These are phyloP conservation scores for Passalora sequoiae DNA, from an alignment of 2,329 filamentous ascomycete species.

Conservation along the genomic window DNA sequence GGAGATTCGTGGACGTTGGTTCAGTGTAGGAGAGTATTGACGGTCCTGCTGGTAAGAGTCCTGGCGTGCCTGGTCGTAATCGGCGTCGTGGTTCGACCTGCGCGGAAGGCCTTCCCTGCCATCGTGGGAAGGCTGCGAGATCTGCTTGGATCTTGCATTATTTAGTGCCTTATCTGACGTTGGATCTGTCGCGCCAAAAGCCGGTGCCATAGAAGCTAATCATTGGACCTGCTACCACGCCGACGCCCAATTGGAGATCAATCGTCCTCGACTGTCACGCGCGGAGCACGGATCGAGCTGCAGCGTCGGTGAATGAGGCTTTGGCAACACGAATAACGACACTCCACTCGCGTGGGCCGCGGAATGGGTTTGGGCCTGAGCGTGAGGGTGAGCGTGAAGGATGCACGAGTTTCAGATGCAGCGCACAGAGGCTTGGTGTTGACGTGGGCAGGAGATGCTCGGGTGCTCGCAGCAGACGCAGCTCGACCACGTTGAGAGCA, in stretches of 20 bases:
- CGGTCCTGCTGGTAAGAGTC: not conserved
- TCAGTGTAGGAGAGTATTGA: conserved; percentile 1
- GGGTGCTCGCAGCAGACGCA: not conserved
- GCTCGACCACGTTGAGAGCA: not conserved
- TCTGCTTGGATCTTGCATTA: conserved; percentile 16
- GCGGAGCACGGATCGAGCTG: conserved; percentile 2
- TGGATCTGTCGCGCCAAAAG: conserved; percentile 12
- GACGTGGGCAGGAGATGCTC: not conserved
- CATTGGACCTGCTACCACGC: conserved; percentile 14
- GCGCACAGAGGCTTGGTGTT: not conserved
- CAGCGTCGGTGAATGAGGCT: not conserved
- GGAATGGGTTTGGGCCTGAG: not conserved
- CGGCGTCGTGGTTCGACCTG: not conserved
- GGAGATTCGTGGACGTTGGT: conserved; percentile 6
- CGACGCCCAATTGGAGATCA: conserved; percentile 10
- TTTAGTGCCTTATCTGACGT: conserved; percentile 6
- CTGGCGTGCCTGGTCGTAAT: not conserved
- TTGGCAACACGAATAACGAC: not conserved
- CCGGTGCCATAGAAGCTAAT: conserved; percentile 17
- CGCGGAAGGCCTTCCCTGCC: conserved; percentile 1
- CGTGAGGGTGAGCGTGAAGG: not conserved
- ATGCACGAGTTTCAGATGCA: not conserved
- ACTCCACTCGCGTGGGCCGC: not conserved
- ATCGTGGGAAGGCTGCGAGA: conserved; percentile 12
- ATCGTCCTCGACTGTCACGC: not conserved